Evolutionary conservation across 192 early-diverging fungal species (phyloP), one percentile per base, ranked within the genome.

Genomic region (Podila epicladia): DNA sequence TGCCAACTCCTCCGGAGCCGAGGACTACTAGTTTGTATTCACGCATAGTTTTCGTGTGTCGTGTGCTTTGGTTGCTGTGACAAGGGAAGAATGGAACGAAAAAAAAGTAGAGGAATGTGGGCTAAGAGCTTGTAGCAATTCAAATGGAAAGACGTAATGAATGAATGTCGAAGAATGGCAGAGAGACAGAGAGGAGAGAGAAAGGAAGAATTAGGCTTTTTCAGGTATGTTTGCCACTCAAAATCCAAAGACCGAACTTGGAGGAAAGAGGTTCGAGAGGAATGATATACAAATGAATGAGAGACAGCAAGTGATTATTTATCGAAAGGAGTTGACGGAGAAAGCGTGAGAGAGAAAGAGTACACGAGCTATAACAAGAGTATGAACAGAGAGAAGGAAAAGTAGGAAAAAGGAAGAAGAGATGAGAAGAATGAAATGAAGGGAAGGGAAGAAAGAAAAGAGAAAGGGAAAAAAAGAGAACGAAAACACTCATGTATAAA

Each of bases 11-110:
- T 80, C 96, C 97, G 71, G 93, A 94, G 45, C 97, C 97, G 33
- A 98, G 86, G 67, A 98, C 95, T 49, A 98, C 97, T 41, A 98
- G 87, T 78, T 97, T 97, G 86, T 97, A 98, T 84, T 98, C 97
- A 75, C 94, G 93, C 92, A 95, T 95, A 53, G 7, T 57, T 13
- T 19, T 17, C 33, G 62, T 37, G 22, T 55, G 53, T 8, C 9
- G 24, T 24, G 24, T 61, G 26, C 31, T 17, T 61, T 61, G 15
- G 9, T 31, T 28, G 28, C 2, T 61, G 59, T 6, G 48, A 50
- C 41, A n/a, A 17, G 1, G 9, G 37, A 37, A 11, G 37, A 4
- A 58, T 12, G 51, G 22, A 33, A 64, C 13, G 28, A 3, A 12
- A 63, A 63, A 38, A 37, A 63, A 41, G 57, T 8, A 37, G 41